These are phyloP conservation scores for Naegleria fowleri DNA, from an alignment of 208 protist genomes.

Conservation along the genomic window DNA sequence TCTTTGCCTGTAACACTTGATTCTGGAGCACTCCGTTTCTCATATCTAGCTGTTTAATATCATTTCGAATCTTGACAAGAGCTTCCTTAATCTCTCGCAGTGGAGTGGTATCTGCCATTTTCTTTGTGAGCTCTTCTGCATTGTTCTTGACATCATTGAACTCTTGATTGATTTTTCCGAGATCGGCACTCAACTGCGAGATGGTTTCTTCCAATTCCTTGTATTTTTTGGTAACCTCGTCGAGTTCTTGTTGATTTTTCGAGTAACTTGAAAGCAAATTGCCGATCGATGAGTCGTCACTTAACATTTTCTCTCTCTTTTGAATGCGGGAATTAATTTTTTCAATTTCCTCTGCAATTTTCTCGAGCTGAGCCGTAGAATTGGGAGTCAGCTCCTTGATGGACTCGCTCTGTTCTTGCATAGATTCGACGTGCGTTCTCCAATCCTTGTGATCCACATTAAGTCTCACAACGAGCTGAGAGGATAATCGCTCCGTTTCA, in stretches of 20 bases:
- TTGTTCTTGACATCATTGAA: not conserved
- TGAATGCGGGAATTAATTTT: not conserved
- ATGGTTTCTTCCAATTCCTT: slow-evolving; percentile 11
- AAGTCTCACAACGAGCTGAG: slow-evolving; percentile 1
- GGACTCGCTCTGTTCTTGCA: not conserved
- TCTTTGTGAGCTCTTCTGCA: not conserved
- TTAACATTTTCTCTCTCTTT: slow-evolving; percentile 24
- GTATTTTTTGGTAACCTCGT: not conserved
- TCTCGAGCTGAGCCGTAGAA: not conserved
- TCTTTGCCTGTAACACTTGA: not conserved
- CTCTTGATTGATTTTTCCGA: not conserved
- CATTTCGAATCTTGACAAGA: not conserved
- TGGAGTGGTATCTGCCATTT: not conserved
- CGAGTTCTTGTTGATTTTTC: slow-evolving; percentile 8
- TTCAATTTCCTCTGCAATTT: not conserved
- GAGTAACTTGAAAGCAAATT: not conserved
- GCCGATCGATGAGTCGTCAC: not conserved
- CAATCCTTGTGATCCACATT: slow-evolving; percentile 27
- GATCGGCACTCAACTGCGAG: not conserved
- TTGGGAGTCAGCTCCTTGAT: not conserved
- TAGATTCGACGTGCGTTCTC: slow-evolving; percentile 10
- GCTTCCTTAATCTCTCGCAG: not conserved
- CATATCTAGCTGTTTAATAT: not conserved
- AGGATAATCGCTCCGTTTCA: not conserved
- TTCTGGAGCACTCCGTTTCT: not conserved